Base-by-base conservation (phyloP, 2,329 filamentous ascomycete species). In the Ophiostoma pallidulum region DNA sequence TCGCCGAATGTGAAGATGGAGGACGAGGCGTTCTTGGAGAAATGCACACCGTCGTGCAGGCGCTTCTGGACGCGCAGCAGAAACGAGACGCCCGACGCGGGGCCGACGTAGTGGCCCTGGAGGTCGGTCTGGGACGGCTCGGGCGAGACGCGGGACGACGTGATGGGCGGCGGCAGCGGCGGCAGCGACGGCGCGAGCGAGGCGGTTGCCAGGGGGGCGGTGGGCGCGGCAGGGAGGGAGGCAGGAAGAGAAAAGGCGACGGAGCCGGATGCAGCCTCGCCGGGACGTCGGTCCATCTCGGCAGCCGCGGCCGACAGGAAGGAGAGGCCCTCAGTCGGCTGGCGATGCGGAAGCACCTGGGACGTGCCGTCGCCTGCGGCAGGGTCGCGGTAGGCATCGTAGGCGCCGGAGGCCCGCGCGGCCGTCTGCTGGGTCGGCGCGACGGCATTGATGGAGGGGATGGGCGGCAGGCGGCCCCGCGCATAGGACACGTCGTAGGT, bases 381-480 rank as follows among this genome's bases (percentile, higher is more conserved):
- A 8, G 2, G 4, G n/a, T 28, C 32, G 10, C 20, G 18, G 9
- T 8, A 7, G 7, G 13, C 14, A 24, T 43, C 41, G 10, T n/a
- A n/a, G n/a, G n/a, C n/a, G n/a, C n/a, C n/a, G n/a, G n/a, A n/a
- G n/a, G n/a, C n/a, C n/a, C n/a, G n/a, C n/a, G n/a, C n/a, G n/a
- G 10, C 28, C 22, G 37, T 33, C 37, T 19, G 37, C 26, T 41
- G 35, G 8, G 35, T 46, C 19, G 36, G 12, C 3, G 39, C 43
- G 13, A 36, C 35, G 3, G 43, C 39, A 16, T 14, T n/a, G 28
- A 32, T 13, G n/a, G 29, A n/a, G 4, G 47, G 47, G 10, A 87
- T 68, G 82, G 39, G 40, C 82, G n/a, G 81, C 80, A 38, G 80
- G 78, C 18, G 43, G 12, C 47, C 50, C 2, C 56, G 71, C 51